Base-by-base conservation (phyloP, 495 filamentous ascomycete genomes). In the Aspergillus saccharolyticus region DNA sequence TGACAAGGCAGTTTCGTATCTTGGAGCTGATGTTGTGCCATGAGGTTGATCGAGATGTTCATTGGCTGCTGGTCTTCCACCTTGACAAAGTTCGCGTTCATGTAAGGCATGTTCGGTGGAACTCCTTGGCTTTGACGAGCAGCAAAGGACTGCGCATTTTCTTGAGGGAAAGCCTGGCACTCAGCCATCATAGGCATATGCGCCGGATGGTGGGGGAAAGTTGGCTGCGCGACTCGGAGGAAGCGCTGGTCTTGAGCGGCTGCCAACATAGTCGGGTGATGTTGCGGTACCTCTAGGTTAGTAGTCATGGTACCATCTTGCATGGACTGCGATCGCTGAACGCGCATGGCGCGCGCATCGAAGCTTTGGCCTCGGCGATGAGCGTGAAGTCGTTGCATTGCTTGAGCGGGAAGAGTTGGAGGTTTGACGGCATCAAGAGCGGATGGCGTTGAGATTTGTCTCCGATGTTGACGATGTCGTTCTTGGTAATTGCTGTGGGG, bases 361-460 rank as follows among this genome's bases (percentile, higher is more conserved):
- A 94, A 75, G 72, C 87, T 91, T 74, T 89, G 85, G 64, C 89
- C 89, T 70, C 89, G 82, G 72, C 88, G 73, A 69, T 92, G 88
- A 67, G 79, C 75, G 65, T 73, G 72, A 58, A 69, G 71, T 61
- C 73, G 74, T 58, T 79, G 80, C 66, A 75, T 68, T 58, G 68
- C 74, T 59, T 82, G 80, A 58, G 78, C 79, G 60, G 82, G 79
- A 64, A 87, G 78, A 72, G 75, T 80, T 50, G 76, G 74, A 65
- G 84, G 80, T 79, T 87, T 86, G 56, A 79, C 75, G 53, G 81
- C 80, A 67, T 89, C 86, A 72, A 87, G 88, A 62, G 79, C 80
- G 56, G 83, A 82, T 56, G 91, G 90, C 65, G 89, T 94, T 65
- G 91, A 96, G 66, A 90, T 86, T 77, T 93, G 90, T 70, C 91